A percentile compares a stretch with the other conserved stretches of the same genome.
Evolutionary conservation across 176 grass and related monocot species (phyloP).

Genomic region (Elaeis guineensis): DNA sequence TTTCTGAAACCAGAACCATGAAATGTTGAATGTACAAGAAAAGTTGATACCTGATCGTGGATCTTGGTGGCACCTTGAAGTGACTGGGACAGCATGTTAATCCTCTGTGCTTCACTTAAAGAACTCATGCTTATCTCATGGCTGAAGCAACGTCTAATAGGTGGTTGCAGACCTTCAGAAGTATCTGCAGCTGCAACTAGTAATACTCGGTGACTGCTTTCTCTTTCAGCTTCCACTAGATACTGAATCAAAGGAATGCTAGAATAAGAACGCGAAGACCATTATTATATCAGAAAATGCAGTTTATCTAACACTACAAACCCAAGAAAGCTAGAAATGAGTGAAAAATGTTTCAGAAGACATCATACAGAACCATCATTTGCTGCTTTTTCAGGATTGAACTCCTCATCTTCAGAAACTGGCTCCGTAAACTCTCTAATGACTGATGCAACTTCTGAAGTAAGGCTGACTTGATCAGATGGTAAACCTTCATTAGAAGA

Average conservation of each 20-base stretch:
- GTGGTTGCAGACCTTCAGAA: constrained; percentile 66
- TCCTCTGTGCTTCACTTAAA: constrained; percentile 74
- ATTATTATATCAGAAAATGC: too few species aligned
- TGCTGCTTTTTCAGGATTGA: constrained; percentile 22
- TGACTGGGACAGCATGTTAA: constrained; percentile 62
- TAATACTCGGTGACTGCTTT: constrained; percentile 59
- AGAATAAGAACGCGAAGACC: neutral
- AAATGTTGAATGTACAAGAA: constrained; percentile 15
- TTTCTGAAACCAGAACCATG: neutral
- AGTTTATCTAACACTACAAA: too few species aligned
- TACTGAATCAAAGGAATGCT: constrained; percentile 39
- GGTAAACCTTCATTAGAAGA: constrained; percentile 67
- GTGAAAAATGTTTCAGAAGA: constrained; percentile 9
- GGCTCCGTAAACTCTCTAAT: constrained; percentile 72
- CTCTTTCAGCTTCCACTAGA: constrained; percentile 47
- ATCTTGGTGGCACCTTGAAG: constrained; percentile 29
- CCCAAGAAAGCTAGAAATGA: neutral
- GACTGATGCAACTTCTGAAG: constrained; percentile 59
- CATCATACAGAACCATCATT: constrained; percentile 46
- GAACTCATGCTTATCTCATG: constrained; percentile 86
- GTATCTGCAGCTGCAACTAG: constrained; percentile 72
- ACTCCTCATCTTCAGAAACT: constrained; percentile 33
- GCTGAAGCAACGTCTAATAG: constrained; percentile 77
- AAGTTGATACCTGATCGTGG: constrained; percentile 44
- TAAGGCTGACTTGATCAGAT: constrained; percentile 69